phyloP scores from a whole-genome alignment of 768 basidiomycete species.

The Paxillus rubicundulus region DNA sequence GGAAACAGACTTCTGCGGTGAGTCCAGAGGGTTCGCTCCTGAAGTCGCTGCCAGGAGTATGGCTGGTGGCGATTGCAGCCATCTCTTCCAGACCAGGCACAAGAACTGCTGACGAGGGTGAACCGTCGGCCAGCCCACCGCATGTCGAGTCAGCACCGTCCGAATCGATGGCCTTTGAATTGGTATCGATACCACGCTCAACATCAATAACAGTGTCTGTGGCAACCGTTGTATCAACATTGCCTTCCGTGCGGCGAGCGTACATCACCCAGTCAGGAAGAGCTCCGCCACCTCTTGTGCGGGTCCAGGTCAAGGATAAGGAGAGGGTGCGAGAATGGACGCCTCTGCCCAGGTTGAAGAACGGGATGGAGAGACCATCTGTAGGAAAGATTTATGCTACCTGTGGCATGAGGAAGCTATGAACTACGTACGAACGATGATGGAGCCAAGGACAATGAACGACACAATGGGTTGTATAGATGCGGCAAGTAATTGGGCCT shows the following conservation, averaged over 20 bases:
- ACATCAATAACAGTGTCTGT: slow-evolving; percentile 10
- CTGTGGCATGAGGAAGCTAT: not conserved
- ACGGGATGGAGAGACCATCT: slow-evolving; percentile 73
- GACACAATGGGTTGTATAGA: slow-evolving; percentile 80
- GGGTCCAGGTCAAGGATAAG: slow-evolving; percentile 43
- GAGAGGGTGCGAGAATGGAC: slow-evolving; percentile 47
- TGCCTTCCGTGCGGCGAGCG: slow-evolving; percentile 25
- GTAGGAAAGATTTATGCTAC: not conserved
- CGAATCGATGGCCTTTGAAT: not conserved
- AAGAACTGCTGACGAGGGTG: not conserved
- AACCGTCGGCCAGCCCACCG: not conserved
- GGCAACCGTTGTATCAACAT: not conserved
- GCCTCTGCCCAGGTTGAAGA: slow-evolving; percentile 53
- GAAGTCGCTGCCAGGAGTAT: not conserved
- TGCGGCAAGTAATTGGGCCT: slow-evolving; percentile 71
- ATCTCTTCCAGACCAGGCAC: not conserved
- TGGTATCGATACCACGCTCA: slow-evolving; percentile 16
- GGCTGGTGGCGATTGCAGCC: not conserved
- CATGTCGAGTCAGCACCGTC: not conserved
- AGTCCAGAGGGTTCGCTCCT: not conserved
- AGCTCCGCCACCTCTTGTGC: slow-evolving; percentile 25
- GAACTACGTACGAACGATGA: slow-evolving; percentile 67
- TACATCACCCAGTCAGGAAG: slow-evolving; percentile 48
- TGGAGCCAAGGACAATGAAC: slow-evolving; percentile 85
- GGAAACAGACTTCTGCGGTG: slow-evolving; percentile 21